Conservation (phyloP, 106 monocot species). For the Dendrobium chrysotoxum region DNA sequence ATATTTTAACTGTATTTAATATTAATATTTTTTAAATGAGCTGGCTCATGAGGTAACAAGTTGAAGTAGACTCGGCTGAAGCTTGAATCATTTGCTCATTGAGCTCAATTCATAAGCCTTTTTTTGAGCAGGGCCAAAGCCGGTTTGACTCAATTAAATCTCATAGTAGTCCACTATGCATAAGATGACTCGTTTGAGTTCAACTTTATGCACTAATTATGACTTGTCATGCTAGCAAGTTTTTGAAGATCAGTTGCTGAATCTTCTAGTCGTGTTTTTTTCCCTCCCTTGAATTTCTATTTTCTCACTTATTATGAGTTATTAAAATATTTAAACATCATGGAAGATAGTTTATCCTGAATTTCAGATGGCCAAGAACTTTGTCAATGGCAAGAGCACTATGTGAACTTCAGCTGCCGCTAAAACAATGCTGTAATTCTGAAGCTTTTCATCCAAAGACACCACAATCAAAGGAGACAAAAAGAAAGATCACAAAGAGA, state of each 20-base stretch:
- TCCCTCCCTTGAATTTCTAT: neutral
- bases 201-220: neutral
- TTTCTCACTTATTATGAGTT: neutral
- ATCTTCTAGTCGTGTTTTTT: neutral
- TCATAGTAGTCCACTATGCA: too few relatives aligned
- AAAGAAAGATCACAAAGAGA: slow-evolving; percentile 26
- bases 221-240: neutral
- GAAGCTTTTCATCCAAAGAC: slow-evolving; percentile 53
- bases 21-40: too few relatives aligned
- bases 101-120: too few relatives aligned
- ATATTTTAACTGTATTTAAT: too few relatives aligned
- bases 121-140: too few relatives aligned
- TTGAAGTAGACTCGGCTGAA: too few relatives aligned
- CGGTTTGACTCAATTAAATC: too few relatives aligned
- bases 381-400: slow-evolving; percentile 74
- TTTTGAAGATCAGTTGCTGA: neutral
- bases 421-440: slow-evolving; percentile 8
- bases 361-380: slow-evolving; percentile 64
- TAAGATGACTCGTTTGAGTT: too few relatives aligned
- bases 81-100: too few relatives aligned
- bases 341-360: neutral
- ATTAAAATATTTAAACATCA: neutral
- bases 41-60: too few relatives aligned
- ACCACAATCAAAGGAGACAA: slow-evolving; percentile 41
- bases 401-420: slow-evolving; percentile 56